Conservation (phyloP, 2,329 filamentous ascomycete species). For the Onygenales sp. region DNA sequence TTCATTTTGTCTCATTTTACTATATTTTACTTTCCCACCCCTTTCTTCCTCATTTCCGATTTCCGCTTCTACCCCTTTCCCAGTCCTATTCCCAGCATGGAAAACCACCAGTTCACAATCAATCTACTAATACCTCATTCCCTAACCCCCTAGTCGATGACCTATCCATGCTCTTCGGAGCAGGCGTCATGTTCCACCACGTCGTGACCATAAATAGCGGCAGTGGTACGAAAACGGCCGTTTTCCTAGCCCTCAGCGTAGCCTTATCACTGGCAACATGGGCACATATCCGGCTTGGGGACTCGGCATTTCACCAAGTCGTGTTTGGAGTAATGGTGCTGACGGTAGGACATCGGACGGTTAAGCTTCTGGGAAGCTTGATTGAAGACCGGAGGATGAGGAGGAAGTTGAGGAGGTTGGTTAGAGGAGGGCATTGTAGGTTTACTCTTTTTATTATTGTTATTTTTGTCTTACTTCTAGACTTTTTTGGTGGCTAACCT, state of each 20-base stretch:
- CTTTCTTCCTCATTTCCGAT: too few species aligned
- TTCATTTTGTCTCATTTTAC: background rate
- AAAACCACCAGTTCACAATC: background rate
- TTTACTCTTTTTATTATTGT: background rate
- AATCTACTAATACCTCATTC: background rate
- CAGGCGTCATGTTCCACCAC: conserved; percentile 9
- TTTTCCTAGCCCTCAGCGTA: conserved; percentile 4
- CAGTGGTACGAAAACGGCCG: background rate
- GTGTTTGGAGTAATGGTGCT: conserved; percentile 9
- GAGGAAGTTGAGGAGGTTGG: conserved; percentile 4
- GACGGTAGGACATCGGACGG: conserved; percentile 4
- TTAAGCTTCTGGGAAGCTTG: conserved; percentile 4
- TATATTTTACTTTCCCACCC: background rate
- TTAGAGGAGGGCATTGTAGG: conserved; percentile 3
- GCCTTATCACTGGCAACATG: conserved; percentile 5
- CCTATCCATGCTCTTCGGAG: conserved; percentile 9
- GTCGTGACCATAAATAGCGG: conserved; percentile 8
- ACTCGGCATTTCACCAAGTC: conserved; percentile 8
- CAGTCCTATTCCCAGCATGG: background rate
- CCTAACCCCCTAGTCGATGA: conserved; percentile 6
- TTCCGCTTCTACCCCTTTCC: background rate
- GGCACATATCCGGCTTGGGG: conserved; percentile 7
- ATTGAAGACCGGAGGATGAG: conserved; percentile 4
- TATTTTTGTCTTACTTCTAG: background rate
- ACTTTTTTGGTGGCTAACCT: background rate